Evolutionary conservation across 1,139 yeast species (phyloP), one percentile per base, ranked within the genome.

Genomic region (Yamadazyma diddensiae): DNA sequence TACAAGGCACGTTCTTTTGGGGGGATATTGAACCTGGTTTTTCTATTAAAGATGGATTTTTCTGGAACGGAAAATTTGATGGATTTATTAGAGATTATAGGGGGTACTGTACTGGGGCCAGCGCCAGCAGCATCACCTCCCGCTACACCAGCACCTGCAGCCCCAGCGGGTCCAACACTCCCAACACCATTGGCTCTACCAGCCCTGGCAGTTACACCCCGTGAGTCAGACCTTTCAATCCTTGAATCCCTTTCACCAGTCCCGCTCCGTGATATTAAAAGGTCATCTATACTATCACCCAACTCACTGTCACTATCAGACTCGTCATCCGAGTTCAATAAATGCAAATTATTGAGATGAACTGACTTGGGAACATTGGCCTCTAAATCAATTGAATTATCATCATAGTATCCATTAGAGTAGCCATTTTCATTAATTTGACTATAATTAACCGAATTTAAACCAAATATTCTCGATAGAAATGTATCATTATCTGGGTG

Each of bases 1-100:
- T 96, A 92, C 26, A 85, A 65, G 0, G 97, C 96, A 31, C 90
- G 62, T 52, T 90, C 97, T 44, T 73, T 76, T 1, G 95, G 73
- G 7, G 73, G 73, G 9, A 68, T 66, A 5, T 60, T 48, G 30
- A 62, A 50, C 29, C 29, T 37, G 33, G 21, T 33, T 34, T 36
- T 49, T 45, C 33, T 38, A 40, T 26, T 45, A 46, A 12, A 36
- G 28, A 15, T 13, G 8, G 35, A 24, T 8, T 12, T 16, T 29
- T 38, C 35, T n/a, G 46, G 50, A n/a, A 37, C 21, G 4, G 34
- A 29, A 19, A 45, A 46, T 22, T 36, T 37, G 26, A 42, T 33
- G 6, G 36, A 32, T 21, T 30, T 37, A 15, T 34, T 29, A 12
- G 24, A 21, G 13, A 18, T 9, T 18, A 7, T 11, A n/a, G 22